These are phyloP conservation scores for Solanum pimpinellifolium DNA, from an alignment of 257 asterid genomes.

Conservation along the genomic window DNA sequence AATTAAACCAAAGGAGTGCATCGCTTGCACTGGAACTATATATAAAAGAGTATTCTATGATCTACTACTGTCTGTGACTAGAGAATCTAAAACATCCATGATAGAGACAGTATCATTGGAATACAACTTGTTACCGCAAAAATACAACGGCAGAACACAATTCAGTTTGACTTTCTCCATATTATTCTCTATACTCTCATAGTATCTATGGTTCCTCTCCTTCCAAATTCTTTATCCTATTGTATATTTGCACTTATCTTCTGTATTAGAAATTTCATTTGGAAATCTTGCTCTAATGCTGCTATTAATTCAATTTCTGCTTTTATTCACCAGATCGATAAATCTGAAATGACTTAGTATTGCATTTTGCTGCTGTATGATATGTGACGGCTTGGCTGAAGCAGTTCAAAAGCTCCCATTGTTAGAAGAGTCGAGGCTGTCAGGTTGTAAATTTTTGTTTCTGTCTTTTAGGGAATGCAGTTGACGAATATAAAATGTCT, in stretches of 20 bases:
- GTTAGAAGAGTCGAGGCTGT: background rate
- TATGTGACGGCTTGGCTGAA: background rate
- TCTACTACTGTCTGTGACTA: background rate
- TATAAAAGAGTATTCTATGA: background rate
- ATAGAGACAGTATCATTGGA: background rate
- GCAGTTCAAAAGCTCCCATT: background rate
- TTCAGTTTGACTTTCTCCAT: too few relatives aligned
- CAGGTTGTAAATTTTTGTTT: background rate
- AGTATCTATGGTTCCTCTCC: too few relatives aligned
- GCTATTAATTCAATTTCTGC: background rate
- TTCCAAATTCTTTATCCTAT: background rate
- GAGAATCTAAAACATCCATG: background rate
- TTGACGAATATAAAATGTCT: background rate
- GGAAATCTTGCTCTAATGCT: background rate
- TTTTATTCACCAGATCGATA: slow-evolving; percentile 7
- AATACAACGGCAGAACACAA: background rate
- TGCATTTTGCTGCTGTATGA: background rate
- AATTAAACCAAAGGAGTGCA: background rate
- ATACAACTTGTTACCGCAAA: background rate
- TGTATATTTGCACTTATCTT: background rate
- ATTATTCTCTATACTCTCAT: too few relatives aligned
- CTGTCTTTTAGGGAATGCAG: background rate
- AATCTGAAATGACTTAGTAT: slow-evolving; percentile 21
- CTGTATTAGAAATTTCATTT: background rate
- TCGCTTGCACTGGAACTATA: background rate